phyloP scores from a whole-genome alignment of 163 green algal genomes.

The Botryococcus braunii region DNA sequence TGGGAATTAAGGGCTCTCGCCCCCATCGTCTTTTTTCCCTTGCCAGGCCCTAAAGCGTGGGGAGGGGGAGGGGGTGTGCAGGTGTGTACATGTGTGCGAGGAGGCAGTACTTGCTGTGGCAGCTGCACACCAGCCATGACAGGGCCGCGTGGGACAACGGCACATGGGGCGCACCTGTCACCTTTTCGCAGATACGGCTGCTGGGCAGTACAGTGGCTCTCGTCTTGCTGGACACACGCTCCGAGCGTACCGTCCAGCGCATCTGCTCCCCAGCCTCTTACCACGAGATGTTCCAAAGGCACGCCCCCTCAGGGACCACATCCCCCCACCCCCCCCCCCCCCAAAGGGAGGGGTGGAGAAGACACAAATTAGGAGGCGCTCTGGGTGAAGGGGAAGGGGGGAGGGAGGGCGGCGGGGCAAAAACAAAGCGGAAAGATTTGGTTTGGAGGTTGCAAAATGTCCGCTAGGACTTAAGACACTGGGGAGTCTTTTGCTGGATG shows the following conservation, averaged over 20 bases:
- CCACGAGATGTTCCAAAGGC: conserved; percentile 17
- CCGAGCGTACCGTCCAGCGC: conserved; percentile 36
- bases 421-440: not conserved
- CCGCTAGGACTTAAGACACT: not conserved
- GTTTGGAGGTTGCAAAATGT: not conserved
- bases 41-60: too few relatives aligned
- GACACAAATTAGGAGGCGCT: too few relatives aligned
- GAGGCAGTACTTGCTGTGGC: conserved; percentile 68
- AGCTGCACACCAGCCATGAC: conserved; percentile 54
- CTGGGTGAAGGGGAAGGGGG: too few relatives aligned
- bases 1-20: too few relatives aligned
- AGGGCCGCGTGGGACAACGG: conserved; percentile 15
- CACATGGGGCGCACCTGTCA: conserved; percentile 23
- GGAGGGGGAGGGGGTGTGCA: too few relatives aligned
- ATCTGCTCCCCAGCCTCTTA: conserved; percentile 32
- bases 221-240: conserved; percentile 48
- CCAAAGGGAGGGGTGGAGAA: too few relatives aligned
- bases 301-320: not conserved
- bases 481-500: too few relatives aligned
- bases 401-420: not conserved
- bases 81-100: conserved; percentile 46
- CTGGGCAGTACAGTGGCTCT: conserved; percentile 46
- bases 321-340: too few relatives aligned
- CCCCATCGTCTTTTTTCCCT: too few relatives aligned
- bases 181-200: conserved; percentile 14